Base-by-base conservation (phyloP, 1,284 basidiomycete species). In the Cutaneotrichosporon arboriforme region DNA sequence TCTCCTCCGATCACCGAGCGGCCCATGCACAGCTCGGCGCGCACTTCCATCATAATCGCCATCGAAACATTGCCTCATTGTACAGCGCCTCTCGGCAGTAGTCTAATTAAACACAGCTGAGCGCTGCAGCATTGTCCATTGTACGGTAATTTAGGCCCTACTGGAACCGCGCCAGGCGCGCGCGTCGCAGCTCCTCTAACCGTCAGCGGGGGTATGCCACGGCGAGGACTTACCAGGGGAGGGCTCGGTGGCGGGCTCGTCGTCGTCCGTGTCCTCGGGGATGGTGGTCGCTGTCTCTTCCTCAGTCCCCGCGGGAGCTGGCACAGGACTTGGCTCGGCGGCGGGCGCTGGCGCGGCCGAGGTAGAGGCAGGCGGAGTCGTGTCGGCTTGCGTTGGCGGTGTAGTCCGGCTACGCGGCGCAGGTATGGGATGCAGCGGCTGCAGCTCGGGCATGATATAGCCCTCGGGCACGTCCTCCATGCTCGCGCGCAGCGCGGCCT, bases 401-500 rank as follows among this genome's bases (percentile, higher is more conserved):
- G 49, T 35, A 1, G 17, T 13, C 10, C n/a, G n/a, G 40, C 4
- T 38, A 46, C 26, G 33, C 21, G 8, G 41, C 15, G 21, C 26
- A 3, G 49, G 47, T n/a, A 17, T 12, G 21, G 36, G 34, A 8
- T 49, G 20, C 34, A 54, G 17, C 1, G 58, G 55, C 39, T 51
- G 23, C 20, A 60, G 58, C 35, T 57, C 55, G 3, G 58, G 58
- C 47, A 60, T 45, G 26, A 57, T 50, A n/a, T 52, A 60, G 39
- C 37, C 58, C 4, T 46, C 41, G 1, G 88, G 84, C 21, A 84
- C 69, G 40, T 79, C 78, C 63, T 86, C 85, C 61, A 93, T 76
- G 39, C 88, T 90, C 2, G 89, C 90, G 65, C 79, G 84, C 49
- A 94, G 75, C 13, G 90, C 90, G 20, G 88, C 87, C 72, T 92